Evolutionary conservation across 495 filamentous ascomycete species (phyloP).

Genomic region (Penicillium malachiteum): DNA sequence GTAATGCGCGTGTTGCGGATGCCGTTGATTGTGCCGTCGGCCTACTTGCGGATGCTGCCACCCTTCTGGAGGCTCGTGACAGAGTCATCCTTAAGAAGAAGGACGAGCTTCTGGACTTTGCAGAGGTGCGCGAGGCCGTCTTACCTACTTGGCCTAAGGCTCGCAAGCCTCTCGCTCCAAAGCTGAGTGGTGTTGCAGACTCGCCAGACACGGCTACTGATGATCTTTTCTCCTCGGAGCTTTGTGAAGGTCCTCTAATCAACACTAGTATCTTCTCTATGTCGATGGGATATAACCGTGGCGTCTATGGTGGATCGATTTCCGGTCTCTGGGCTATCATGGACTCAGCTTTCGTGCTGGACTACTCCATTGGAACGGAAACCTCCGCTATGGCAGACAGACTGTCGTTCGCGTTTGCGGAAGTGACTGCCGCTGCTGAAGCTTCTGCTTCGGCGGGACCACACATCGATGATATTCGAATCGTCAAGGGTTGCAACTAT

Average conservation of each 20-base stretch:
- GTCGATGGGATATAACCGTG: constrained; percentile 11
- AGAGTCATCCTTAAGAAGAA: neutral
- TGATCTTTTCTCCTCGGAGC: constrained; percentile 2
- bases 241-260: constrained; percentile 6
- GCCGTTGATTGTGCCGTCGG: constrained; percentile 12
- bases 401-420: constrained; percentile 11
- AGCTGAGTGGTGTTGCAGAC: constrained; percentile 14
- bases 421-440: constrained; percentile 13
- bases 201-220: constrained; percentile 4
- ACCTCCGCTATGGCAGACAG: constrained; percentile 11
- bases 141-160: constrained; percentile 2
- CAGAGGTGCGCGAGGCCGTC: constrained; percentile 6
- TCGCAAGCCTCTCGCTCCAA: constrained; percentile 9
- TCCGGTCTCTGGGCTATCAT: constrained; percentile 13
- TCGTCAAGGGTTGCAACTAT: constrained; percentile 12
- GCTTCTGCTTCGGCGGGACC: constrained; percentile 11
- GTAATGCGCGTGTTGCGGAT: constrained; percentile 12
- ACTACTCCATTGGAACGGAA: constrained; percentile 10
- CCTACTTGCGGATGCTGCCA: constrained; percentile 7
- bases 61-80: constrained; percentile 10
- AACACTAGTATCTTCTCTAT: constrained; percentile 11
- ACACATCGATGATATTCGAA: constrained; percentile 11
- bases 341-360: constrained; percentile 12
- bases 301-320: constrained; percentile 11
- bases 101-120: constrained; percentile 6